Evolutionary conservation across 1,284 basidiomycete genomes (phyloP).

Genomic region (Peniophora sp.): DNA sequence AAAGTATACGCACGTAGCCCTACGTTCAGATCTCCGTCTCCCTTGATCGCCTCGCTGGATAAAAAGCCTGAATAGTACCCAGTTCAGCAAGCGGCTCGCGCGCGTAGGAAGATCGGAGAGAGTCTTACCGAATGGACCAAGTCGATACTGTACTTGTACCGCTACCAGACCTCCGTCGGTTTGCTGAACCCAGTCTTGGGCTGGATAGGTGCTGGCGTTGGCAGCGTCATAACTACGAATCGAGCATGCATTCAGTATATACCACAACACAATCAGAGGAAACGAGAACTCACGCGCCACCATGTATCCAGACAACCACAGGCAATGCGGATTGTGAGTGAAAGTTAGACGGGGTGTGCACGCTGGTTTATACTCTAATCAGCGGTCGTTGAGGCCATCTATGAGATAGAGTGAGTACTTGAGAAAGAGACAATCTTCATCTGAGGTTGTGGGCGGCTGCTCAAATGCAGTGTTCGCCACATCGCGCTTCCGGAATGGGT

Average conservation of each 20-base stretch:
- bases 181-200: conserved; percentile 9
- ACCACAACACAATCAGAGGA: background rate
- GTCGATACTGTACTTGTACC: conserved; percentile 32
- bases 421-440: conserved; percentile 1
- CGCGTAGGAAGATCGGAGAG: background rate
- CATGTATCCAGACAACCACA: background rate
- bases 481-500: background rate
- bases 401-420: background rate
- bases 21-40: conserved; percentile 20
- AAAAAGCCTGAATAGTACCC: conserved; percentile 21
- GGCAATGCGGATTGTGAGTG: background rate
- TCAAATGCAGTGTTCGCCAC: background rate
- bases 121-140: conserved; percentile 33
- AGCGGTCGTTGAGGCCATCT: background rate
- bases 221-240: conserved; percentile 3
- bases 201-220: conserved; percentile 3
- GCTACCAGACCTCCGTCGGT: conserved; percentile 22
- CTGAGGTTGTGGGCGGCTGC: background rate
- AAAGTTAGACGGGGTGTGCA: background rate
- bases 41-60: conserved; percentile 17
- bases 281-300: background rate
- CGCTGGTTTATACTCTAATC: background rate
- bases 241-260: background rate
- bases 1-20: conserved; percentile 24
- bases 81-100: no score